Evolutionary conservation across 164 flowering plant genomes (phyloP), one percentile per base, ranked within the genome.

Genomic region (Chloranthus sessilifolius): DNA sequence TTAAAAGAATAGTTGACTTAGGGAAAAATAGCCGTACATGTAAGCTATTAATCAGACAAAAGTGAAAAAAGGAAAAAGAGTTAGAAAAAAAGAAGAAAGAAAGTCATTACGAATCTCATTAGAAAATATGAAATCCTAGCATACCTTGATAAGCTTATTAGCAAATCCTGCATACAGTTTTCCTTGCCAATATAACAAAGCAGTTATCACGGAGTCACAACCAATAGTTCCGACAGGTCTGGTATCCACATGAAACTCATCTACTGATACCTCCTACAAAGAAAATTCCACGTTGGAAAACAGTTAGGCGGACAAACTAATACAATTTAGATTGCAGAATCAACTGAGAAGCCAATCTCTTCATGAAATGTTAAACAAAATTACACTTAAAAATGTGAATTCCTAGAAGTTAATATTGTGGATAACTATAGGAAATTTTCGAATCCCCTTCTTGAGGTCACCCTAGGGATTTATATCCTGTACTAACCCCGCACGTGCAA

Each of bases 141-240:
- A 25, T 65, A 91, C 98, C 96, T 83, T 91, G 56, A 85, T 64
- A 33, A 43, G 19, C 67, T 72, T 75, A 56, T 83, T 74, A 38
- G 81, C 80, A 53, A 54, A 70, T 30, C 95, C 98, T 19, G 75
- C 91, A 67, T 73, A 72, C 37, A 88, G 85, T 61, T 80, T 83
- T 55, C 91, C 96, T 59, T 82, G 68, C 72, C 75, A 69, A 61
- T 56, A 78, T 16, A 68, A 46, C 35, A 88, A 52, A 58, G 95
- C 66, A 16, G 96, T 82, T 54, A 82, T 36, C 5, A 76, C 80
- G 50, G 85, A 79, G 55, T 56, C 72, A 35, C 84, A 72, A 30
- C 84, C 26, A 59, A 88, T 71, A 21, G 80, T 70, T 35, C 89
- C 99, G 63, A 76, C 27, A 12, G 56, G 55, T 29, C 50, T 59